Percentiles rank a stretch among this genome's conserved stretches.
phyloP scores from a whole-genome alignment of 164 flowering plant genomes.

The Umbilicus rupestris region DNA sequence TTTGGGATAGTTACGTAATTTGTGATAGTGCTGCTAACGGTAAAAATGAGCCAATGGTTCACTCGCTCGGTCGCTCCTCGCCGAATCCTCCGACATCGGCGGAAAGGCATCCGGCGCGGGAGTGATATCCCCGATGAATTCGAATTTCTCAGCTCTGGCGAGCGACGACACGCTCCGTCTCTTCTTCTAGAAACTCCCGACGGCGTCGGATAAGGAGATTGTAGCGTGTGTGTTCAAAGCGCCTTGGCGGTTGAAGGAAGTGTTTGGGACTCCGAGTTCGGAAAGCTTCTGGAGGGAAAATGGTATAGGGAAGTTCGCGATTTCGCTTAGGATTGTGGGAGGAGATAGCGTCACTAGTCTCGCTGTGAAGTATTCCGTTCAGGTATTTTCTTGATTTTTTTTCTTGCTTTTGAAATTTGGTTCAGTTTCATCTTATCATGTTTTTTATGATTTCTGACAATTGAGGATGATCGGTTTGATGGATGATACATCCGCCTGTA shows the following conservation, averaged over 20 bases:
- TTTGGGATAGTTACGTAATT: not conserved
- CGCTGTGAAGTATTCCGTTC: slow-evolving; percentile 86
- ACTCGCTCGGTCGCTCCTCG: not conserved
- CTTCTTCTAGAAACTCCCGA: slow-evolving; percentile 50
- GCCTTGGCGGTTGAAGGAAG: slow-evolving; percentile 65
- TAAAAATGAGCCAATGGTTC: not conserved
- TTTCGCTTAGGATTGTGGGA: slow-evolving; percentile 55
- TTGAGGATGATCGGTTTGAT: not conserved
- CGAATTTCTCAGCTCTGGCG: slow-evolving; percentile 49
- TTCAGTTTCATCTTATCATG: not conserved
- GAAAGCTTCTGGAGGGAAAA: slow-evolving; percentile 79
- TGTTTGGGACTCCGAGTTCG: slow-evolving; percentile 61
- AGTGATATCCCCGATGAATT: slow-evolving; percentile 62
- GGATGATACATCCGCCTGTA: no score
- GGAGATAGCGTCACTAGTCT: slow-evolving; percentile 73
- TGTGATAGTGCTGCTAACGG: not conserved
- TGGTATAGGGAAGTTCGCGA: slow-evolving; percentile 53
- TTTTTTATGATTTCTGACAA: not conserved
- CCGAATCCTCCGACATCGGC: slow-evolving; percentile 8
- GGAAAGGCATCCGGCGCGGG: slow-evolving; percentile 2
- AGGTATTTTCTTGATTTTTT: slow-evolving; percentile 30
- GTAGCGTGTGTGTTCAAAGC: slow-evolving; percentile 42
- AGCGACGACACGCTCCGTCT: slow-evolving; percentile 57
- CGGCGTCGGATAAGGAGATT: slow-evolving; percentile 61
- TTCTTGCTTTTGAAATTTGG: not conserved